Evolutionary conservation across 208 protist genomes (phyloP).

Genomic region (Wallacemonas sp.): DNA sequence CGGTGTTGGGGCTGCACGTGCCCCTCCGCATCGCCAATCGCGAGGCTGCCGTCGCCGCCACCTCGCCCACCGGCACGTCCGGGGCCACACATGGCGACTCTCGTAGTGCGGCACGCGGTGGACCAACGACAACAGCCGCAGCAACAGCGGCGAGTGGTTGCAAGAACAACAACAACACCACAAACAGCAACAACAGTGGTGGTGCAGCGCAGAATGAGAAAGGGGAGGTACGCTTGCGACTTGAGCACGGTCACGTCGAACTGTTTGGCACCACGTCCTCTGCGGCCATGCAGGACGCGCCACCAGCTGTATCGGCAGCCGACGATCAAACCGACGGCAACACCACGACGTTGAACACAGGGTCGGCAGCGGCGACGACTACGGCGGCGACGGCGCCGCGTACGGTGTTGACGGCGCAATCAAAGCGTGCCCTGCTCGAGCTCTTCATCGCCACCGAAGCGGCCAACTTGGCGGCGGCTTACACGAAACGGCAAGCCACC

Average conservation of each 20-base stretch:
- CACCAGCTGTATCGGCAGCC: background rate
- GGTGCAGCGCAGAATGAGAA: background rate
- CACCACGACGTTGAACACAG: too few species aligned
- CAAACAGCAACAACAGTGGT: background rate
- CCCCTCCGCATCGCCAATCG: background rate
- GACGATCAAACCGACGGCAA: background rate
- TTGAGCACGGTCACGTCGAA: background rate
- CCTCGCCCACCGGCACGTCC: background rate
- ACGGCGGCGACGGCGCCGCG: background rate
- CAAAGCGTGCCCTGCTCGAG: conserved; percentile 5
- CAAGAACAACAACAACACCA: background rate
- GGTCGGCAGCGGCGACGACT: too few species aligned
- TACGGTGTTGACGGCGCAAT: background rate
- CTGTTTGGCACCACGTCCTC: background rate
- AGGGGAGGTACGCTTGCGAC: background rate
- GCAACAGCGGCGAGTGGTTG: background rate
- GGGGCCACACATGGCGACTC: too few species aligned
- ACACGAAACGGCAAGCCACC: conserved; percentile 1
- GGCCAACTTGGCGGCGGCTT: background rate
- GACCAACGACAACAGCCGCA: too few species aligned
- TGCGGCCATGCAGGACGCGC: too few species aligned
- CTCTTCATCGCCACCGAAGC: conserved; percentile 28
- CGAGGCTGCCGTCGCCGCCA: background rate
- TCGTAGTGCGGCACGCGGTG: too few species aligned
- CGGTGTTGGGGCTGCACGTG: conserved; percentile 3